phyloP scores from a whole-genome alignment of 768 basidiomycete species.

The Lactifluus hygrophoroides region DNA sequence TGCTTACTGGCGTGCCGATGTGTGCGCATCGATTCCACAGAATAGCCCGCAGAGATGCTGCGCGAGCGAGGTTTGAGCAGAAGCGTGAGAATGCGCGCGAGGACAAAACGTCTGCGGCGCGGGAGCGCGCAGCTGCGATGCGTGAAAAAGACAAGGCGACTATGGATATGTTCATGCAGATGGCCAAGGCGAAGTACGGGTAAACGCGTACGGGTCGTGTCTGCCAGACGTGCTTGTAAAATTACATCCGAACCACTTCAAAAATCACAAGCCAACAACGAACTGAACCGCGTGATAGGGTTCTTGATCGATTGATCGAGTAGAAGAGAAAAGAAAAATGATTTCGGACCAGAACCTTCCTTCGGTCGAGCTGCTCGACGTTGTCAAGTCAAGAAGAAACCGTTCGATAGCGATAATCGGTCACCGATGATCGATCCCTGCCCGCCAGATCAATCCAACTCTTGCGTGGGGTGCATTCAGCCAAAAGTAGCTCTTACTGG shows the following conservation, averaged over 20 bases:
- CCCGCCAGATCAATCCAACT: background rate
- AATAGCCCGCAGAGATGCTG: constrained; percentile 65
- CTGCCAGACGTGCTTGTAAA: background rate
- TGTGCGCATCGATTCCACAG: constrained; percentile 31
- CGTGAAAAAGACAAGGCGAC: constrained; percentile 83
- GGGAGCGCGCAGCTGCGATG: constrained; percentile 54
- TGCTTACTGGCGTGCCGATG: background rate
- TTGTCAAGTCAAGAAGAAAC: background rate
- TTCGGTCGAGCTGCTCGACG: background rate
- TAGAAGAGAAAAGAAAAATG: too few relatives aligned
- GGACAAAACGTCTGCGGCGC: constrained; percentile 41
- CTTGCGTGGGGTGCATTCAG: too few relatives aligned
- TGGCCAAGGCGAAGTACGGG: constrained; percentile 85
- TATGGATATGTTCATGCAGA: constrained; percentile 93
- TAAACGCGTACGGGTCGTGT: constrained; percentile 28
- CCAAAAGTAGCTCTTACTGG: too few relatives aligned
- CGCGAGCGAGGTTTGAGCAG: constrained; percentile 53
- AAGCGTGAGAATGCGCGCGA: constrained; percentile 35
- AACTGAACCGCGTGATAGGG: background rate
- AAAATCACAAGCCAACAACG: background rate
- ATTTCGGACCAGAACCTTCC: too few relatives aligned
- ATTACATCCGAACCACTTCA: background rate
- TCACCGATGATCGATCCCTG: background rate
- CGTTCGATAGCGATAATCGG: background rate
- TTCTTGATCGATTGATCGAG: background rate